Evolutionary conservation across 139 green algal species (phyloP).

Genomic region (Volvox reticuliferus): DNA sequence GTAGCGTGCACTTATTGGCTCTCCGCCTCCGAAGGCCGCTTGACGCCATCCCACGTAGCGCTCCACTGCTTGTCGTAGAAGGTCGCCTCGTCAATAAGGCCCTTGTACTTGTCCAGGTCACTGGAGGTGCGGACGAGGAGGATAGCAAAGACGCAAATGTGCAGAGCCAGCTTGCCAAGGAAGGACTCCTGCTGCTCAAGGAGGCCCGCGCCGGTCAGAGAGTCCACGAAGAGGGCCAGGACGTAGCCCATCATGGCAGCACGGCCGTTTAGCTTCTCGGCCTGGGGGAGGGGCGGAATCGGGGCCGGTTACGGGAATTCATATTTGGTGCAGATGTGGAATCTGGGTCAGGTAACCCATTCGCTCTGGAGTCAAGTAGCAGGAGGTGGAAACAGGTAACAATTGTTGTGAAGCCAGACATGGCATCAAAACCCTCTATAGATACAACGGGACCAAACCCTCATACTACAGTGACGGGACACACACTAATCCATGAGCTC

Average conservation of each 20-base stretch:
- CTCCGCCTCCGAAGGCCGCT: slow-evolving; percentile 76
- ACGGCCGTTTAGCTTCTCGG: slow-evolving; percentile 96
- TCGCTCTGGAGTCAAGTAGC: too few species aligned
- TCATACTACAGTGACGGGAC: too few species aligned
- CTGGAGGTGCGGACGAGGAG: slow-evolving; percentile 77
- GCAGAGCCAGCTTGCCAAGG: slow-evolving; percentile 91
- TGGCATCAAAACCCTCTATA: too few species aligned
- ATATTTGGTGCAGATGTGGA: too few species aligned
- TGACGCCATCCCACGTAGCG: slow-evolving; percentile 81
- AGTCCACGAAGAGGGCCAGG: slow-evolving; percentile 85
- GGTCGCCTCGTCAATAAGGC: slow-evolving; percentile 91
- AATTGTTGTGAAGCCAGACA: too few species aligned
- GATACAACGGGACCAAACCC: too few species aligned
- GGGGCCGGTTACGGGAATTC: too few species aligned
- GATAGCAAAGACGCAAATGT: slow-evolving; percentile 87
- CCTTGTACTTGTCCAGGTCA: slow-evolving; percentile 86
- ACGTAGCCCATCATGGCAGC: slow-evolving; percentile 95
- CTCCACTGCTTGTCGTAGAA: slow-evolving; percentile 96
- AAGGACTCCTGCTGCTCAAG: slow-evolving; percentile 94
- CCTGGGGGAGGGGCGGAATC: slow-evolving; percentile 60
- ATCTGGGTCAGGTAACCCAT: too few species aligned
- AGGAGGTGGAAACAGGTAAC: too few species aligned
- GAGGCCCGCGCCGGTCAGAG: slow-evolving; percentile 83
- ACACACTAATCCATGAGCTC: too few species aligned
- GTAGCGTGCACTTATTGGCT: not conserved